Base-by-base conservation (phyloP, 139 green algal genomes). In the Haematococcus sp. region DNA sequence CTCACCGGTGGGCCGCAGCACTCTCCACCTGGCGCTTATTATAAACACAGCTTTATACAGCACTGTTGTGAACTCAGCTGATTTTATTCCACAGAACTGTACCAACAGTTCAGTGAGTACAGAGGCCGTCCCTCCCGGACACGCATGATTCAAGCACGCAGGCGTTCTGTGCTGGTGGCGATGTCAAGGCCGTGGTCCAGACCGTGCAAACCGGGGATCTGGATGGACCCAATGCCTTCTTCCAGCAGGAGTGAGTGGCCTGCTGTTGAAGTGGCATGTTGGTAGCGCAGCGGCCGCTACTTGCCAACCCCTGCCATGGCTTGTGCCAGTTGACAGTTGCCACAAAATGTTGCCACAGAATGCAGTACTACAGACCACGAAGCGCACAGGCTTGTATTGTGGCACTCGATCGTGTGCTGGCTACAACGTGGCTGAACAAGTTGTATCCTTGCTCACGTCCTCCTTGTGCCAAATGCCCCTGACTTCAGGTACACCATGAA, bases 141-240 rank as follows among this genome's bases (percentile, higher is more conserved):
- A 28, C 11, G 3, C 22, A 40, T 54, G 19, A 23, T 33, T 40
- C 17, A n/a, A n/a, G 9, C 2, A 34, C 59, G 43, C 72, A 93
- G 86, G 91, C 92, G 0, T 95, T 97, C 64, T 95, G 91, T 75
- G 89, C 91, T 9, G 92, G 92, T 27, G 92, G 92, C 0, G 92
- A 97, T 65, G 91, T 97, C 0, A 95, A 95, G 55, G 46, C 74
- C 2, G 76, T 89, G 1, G 89, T 91, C 30, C 58, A 87, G 65
- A 27, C 65, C 0, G 78, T 78, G 0, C 44, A 67, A 35, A 52
- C 46, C 9, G 80, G 78, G 22, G 44, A 84, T 32, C 22, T 63
- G 1, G 52, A 71, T 17, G 27, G 46, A 5, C 75, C 68, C 33
- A 55, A 74, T 2, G 63, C 49, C 0, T 90, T 93, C 54, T 93